Percentiles rank a stretch among this genome's conserved stretches.
Evolutionary conservation across 169 alveolate species (phyloP).

Genomic region (Theileria parva): DNA sequence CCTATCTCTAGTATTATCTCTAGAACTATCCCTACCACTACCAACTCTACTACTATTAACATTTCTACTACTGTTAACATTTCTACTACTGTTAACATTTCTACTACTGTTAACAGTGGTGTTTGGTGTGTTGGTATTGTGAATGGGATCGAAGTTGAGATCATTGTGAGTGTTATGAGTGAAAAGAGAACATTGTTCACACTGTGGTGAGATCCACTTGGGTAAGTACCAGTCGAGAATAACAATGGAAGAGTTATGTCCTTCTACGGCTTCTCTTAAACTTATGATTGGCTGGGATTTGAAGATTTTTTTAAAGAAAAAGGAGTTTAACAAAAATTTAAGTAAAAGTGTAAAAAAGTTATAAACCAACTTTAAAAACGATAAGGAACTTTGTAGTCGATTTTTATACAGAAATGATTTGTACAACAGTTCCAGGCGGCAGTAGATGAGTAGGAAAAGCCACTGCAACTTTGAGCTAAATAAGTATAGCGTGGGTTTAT

Average conservation of each 20-base stretch:
- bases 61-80: too few relatives aligned
- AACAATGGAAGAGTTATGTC: constrained; percentile 55
- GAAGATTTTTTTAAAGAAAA: constrained; percentile 35
- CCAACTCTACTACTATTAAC: too few relatives aligned
- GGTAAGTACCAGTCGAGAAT: constrained; percentile 66
- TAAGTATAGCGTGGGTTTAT: constrained; percentile 56
- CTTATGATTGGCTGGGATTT: constrained; percentile 42
- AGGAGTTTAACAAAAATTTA: constrained; percentile 6
- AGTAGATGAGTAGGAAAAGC: constrained; percentile 33
- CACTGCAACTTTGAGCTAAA: constrained; percentile 46
- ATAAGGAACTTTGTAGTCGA: neutral
- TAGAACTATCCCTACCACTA: too few relatives aligned
- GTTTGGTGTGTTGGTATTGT: too few relatives aligned
- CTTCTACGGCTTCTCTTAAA: constrained; percentile 59
- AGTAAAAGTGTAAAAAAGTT: neutral
- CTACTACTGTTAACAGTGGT: too few relatives aligned
- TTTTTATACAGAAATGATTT: neutral
- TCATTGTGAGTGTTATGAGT: too few relatives aligned
- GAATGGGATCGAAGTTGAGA: too few relatives aligned
- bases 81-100: too few relatives aligned
- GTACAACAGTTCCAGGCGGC: constrained; percentile 10
- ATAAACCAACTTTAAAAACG: neutral
- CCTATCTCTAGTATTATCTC: neutral
- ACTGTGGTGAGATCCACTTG: constrained; percentile 25
- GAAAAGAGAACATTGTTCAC: constrained; percentile 43